Conservation (phyloP, 129 eudicot species). For the Flaveria bidentis region DNA sequence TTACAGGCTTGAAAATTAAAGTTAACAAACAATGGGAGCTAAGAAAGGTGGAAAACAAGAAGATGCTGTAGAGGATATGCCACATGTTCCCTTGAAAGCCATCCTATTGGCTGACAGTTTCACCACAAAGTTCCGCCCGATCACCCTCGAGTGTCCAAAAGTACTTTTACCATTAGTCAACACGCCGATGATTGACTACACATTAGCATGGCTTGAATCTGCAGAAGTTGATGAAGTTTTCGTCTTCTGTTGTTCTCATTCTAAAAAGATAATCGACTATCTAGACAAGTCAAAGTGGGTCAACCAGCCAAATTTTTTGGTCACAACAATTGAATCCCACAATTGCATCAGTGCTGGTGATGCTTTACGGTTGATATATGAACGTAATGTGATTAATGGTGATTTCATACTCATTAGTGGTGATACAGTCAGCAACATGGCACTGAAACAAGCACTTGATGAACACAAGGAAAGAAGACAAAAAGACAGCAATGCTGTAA, state of each 20-base stretch:
- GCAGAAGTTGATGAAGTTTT: conserved; percentile 91
- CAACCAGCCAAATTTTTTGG: conserved; percentile 69
- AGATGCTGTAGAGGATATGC: conserved; percentile 65
- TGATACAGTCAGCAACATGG: conserved; percentile 95
- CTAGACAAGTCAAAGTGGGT: conserved; percentile 73
- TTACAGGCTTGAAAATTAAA: conserved; percentile 24
- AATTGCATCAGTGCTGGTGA: conserved; percentile 89
- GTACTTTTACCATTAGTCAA: conserved; percentile 77
- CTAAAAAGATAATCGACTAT: conserved; percentile 75
- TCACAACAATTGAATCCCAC: conserved; percentile 78
- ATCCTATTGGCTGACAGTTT: conserved; percentile 91
- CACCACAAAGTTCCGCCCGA: conserved; percentile 84
- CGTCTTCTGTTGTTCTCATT: conserved; percentile 91
- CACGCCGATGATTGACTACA: conserved; percentile 92
- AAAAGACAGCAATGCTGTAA: conserved; percentile 82
- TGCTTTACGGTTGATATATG: conserved; percentile 88
- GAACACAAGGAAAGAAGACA: conserved; percentile 86
- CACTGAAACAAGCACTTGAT: conserved; percentile 70
- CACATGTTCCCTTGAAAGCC: conserved; percentile 80
- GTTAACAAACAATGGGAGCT: conserved; percentile 51
- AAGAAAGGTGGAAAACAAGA: conserved; percentile 64
- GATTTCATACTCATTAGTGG: conserved; percentile 96
- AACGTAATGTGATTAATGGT: conserved; percentile 77
- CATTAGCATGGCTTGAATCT: conserved; percentile 93
- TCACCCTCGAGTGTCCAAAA: conserved; percentile 95